A percentile compares a stretch with the other conserved stretches of the same genome.
Evolutionary conservation across 2,329 filamentous ascomycete species (phyloP).

Genomic region (Calonectria hongkongensis): DNA sequence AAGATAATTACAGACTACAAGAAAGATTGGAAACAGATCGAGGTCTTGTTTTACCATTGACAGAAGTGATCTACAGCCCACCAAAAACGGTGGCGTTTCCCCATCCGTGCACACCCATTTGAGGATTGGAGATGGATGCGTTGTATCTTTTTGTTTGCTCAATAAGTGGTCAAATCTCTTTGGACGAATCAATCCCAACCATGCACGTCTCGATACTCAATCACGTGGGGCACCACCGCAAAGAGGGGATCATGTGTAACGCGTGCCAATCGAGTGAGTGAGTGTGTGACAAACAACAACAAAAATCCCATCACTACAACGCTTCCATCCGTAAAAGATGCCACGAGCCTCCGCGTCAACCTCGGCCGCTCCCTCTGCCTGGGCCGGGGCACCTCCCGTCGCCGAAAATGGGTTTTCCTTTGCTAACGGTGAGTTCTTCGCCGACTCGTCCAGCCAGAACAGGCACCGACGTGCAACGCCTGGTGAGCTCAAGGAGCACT

Average conservation of each 20-base stretch:
- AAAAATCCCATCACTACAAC: neutral
- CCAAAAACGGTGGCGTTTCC: neutral
- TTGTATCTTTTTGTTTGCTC: neutral
- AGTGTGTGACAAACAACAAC: neutral
- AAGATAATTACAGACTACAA: neutral
- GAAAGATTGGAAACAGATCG: neutral
- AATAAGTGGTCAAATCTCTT: too few relatives aligned
- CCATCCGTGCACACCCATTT: slow-evolving; percentile 6
- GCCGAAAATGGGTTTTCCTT: slow-evolving; percentile 64
- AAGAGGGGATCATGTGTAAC: neutral
- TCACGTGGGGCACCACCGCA: neutral
- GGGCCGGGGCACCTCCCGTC: slow-evolving; percentile 46
- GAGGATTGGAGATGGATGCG: neutral
- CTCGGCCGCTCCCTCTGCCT: slow-evolving; percentile 8
- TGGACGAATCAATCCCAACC: too few relatives aligned
- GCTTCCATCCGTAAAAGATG: neutral
- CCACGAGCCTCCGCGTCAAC: neutral
- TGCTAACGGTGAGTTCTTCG: slow-evolving; percentile 65
- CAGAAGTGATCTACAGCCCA: neutral
- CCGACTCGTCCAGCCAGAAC: slow-evolving; percentile 64
- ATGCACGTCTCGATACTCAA: too few relatives aligned
- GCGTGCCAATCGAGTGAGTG: neutral
- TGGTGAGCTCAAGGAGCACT: slow-evolving; percentile 66
- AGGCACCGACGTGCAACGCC: slow-evolving; percentile 67
- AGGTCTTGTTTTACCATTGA: neutral